phyloP scores from a whole-genome alignment of 306 rosid genomes.

The Vigna hirtella region DNA sequence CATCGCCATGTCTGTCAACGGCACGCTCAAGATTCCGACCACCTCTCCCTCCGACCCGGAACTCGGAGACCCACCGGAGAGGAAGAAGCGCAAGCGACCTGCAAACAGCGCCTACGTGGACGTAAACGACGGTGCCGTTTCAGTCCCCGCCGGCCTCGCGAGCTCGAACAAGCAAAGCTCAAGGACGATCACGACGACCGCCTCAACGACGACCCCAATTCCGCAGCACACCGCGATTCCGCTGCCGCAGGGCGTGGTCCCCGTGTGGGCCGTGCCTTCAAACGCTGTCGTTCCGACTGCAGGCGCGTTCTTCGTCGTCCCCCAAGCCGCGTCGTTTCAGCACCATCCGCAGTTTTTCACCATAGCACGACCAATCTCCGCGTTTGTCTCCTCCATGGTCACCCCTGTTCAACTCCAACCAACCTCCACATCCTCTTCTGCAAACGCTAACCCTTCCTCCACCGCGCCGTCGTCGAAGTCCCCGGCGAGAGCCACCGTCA shows the following conservation, averaged over 20 bases:
- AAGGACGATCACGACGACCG: neutral
- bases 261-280: conserved; percentile 76
- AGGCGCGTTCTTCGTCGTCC: conserved; percentile 59
- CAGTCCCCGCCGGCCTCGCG: conserved; percentile 56
- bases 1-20: conserved; percentile 81
- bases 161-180: neutral
- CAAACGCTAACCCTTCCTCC: conserved; percentile 22
- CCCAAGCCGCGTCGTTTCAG: conserved; percentile 52
- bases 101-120: conserved; percentile 58
- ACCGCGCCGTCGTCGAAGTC: conserved; percentile 38
- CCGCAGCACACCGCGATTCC: conserved; percentile 50
- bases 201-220: neutral
- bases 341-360: conserved; percentile 64
- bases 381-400: conserved; percentile 61
- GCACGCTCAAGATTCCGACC: conserved; percentile 79
- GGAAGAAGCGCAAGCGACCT: conserved; percentile 65
- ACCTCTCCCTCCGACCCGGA: conserved; percentile 50
- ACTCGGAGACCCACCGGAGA: conserved; percentile 51
- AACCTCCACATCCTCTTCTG: neutral
- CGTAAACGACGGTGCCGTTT: conserved; percentile 62
- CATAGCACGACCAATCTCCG: conserved; percentile 61
- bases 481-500: conserved; percentile 47
- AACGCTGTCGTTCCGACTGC: conserved; percentile 58
- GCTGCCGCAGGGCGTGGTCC: conserved; percentile 57
- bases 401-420: conserved; percentile 50